These are phyloP conservation scores for Alliaria petiolata DNA, from an alignment of 345 rosid genomes.

Conservation along the genomic window DNA sequence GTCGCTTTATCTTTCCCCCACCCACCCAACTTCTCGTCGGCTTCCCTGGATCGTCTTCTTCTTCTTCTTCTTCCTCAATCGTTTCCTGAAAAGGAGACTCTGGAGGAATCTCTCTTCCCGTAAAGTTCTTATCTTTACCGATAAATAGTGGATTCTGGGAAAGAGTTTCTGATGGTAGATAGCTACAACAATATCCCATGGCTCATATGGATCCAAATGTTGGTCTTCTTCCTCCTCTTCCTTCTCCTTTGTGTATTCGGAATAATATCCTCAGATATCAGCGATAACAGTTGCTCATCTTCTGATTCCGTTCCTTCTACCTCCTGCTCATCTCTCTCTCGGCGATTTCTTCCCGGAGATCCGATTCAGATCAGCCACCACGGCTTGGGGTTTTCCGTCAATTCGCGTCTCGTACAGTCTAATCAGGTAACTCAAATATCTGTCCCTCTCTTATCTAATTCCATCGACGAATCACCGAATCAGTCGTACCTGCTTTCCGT, in stretches of 20 bases:
- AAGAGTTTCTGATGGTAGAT: conserved; percentile 44
- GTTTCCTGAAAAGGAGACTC: not conserved
- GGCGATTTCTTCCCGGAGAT: conserved; percentile 17
- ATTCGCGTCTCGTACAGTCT: conserved; percentile 23
- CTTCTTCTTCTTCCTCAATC: conserved; percentile 16
- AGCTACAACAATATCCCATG: conserved; percentile 64
- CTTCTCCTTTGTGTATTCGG: conserved; percentile 56
- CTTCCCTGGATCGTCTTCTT: conserved; percentile 17
- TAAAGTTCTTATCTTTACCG: not conserved
- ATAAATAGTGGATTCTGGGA: conserved; percentile 51
- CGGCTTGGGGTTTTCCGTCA: conserved; percentile 26
- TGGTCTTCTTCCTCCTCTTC: conserved; percentile 60
- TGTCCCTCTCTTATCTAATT: not conserved
- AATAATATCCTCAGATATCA: conserved; percentile 29
- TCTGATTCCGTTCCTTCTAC: conserved; percentile 30
- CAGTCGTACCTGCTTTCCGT: not conserved
- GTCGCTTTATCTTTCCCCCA: conserved; percentile 13
- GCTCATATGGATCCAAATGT: conserved; percentile 78
- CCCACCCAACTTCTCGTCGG: conserved; percentile 8
- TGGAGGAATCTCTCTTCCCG: conserved; percentile 5
- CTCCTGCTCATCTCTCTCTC: conserved; percentile 13
- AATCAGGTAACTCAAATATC: conserved; percentile 19
- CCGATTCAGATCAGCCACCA: conserved; percentile 20
- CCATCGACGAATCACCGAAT: not conserved
- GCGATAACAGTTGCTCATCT: not conserved